Evolutionary conservation across 768 basidiomycete species (phyloP), one percentile per base, ranked within the genome.

Genomic region (Termitomyces sp.): DNA sequence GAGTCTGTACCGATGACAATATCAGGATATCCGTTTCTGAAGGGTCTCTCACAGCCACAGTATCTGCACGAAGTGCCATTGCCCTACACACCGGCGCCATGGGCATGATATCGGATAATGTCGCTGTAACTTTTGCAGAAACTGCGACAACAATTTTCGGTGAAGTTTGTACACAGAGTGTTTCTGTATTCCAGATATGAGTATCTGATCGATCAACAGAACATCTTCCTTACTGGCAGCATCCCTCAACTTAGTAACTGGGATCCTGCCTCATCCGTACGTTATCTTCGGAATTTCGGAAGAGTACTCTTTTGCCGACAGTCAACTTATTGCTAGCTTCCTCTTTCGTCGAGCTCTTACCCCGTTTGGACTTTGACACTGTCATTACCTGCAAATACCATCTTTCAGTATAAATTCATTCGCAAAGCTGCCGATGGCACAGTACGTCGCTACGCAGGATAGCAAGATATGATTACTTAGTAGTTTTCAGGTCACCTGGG

Each of bases 371-470:
- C 69, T 3, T 74, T 77, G 18, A 79, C 79, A 0, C 70, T 84
- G 5, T 67, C 68, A n/a, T 62, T 87, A 0, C 82, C 84, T 2
- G 70, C 77, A 0, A 74, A 70, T 55, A 81, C 80, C 0, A 60
- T 63, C 3, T 84, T 87, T 66, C 59, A 81, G 59, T 87, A 80
- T 69, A 87, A 86, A 67, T 85, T 83, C 56, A 82, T 87, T 62
- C 70, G 82, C 28, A 85, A 82, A 65, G 77, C 79, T 54, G 69
- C 74, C 3, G 70, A 79, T 59, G 81, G 80, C n/a, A 73, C 66
- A 49, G 80, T 83, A 58, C 64, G 80, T 68, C 9, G 18, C 35
- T 51, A 18, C 11, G 18, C 1, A 41, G 16, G 4, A 30, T 43
- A 18, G 8, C 32, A 32, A 2, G 22, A 54, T 22, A 18, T 16